Base-by-base conservation (phyloP, 768 basidiomycete species). In the Xerocomellus amylosporus region DNA sequence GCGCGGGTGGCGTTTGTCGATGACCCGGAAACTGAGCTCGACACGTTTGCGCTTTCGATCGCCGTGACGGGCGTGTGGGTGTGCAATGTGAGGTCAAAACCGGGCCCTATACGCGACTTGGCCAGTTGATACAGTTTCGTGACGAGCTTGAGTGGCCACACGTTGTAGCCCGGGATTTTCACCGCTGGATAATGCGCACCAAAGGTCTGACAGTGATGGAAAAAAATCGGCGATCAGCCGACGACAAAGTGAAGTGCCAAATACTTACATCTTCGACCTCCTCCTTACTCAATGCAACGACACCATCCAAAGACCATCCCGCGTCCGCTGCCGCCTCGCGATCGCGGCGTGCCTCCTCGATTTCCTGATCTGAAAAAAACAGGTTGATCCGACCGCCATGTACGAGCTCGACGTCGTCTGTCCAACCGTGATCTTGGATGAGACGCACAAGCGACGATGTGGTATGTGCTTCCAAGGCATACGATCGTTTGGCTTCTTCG, bases 81-180 rank as follows among this genome's bases (percentile, higher is more conserved):
- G 66, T 90, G 86, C 15, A 94, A 71, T 1, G 63, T 60, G 13
- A 94, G 73, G 8, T 76, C 61, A 49, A 82, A 68, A 8, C 60
- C 61, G 2, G 66, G 28, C 1, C 56, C 48, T 1, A 72, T 64
- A 26, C 57, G 51, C 13, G 58, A 58, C 41, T 65, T 62, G 10
- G 83, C 76, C 15, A 77, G 68, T 22, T 74, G 69, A 61, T 79
- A 90, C 8, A 90, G 69, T 42, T 80, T 74, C 1, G 87, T 84
- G 48, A 90, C 88, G n/a, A 91, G 76, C 63, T 93, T 94, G 63
- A 85, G 79, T 0, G 88, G 89, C 84, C 85, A 93, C 26, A 92
- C 69, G 58, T 90, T 93, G 64, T 84, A 69, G 0, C 79, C 85
- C 1, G 77, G 79, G 20, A 71, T 70, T 44, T 73, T 73, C 33